Evolutionary conservation across 2,329 filamentous ascomycete genomes (phyloP).

Genomic region (Aureobasidium melanogenum): DNA sequence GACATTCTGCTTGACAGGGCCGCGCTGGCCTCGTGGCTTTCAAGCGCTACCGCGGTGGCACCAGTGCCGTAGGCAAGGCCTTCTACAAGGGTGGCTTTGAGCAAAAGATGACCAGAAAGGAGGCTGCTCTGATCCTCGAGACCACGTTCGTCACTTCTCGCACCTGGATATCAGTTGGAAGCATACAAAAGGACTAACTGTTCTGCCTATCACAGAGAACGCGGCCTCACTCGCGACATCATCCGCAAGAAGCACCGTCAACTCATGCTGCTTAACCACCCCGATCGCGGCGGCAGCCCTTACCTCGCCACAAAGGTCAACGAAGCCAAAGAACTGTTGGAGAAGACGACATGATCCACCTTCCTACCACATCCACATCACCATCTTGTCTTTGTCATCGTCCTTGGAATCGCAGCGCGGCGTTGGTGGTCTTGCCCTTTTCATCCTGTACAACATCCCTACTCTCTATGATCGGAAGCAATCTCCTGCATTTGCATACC

Average conservation of each 20-base stretch:
- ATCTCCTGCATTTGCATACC: neutral
- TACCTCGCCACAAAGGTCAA: conserved; percentile 98
- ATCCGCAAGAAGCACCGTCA: conserved; percentile 90
- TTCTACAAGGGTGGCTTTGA: conserved; percentile 99
- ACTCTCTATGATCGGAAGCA: neutral
- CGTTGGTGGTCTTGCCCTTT: conserved; percentile 2
- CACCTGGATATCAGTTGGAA: neutral
- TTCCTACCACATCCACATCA: neutral
- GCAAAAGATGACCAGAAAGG: conserved; percentile 81
- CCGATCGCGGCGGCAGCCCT: conserved; percentile 90
- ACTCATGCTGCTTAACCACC: conserved; percentile 96
- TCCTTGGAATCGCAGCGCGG: conserved; percentile 2
- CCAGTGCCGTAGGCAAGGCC: conserved; percentile 71
- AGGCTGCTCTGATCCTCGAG: conserved; percentile 83
- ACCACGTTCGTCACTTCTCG: conserved; percentile 57
- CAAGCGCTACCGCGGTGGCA: conserved; percentile 67
- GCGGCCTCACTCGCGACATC: conserved; percentile 81
- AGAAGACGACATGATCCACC: conserved; percentile 47
- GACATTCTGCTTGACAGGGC: conserved; percentile 48
- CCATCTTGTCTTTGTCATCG: neutral
- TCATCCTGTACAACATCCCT: neutral
- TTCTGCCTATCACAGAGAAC: conserved; percentile 42
- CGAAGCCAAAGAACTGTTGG: conserved; percentile 92
- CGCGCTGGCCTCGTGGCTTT: conserved; percentile 86
- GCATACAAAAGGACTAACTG: neutral